These are phyloP conservation scores for Onygena corvina DNA, from an alignment of 2,329 filamentous ascomycete species.

Conservation along the genomic window DNA sequence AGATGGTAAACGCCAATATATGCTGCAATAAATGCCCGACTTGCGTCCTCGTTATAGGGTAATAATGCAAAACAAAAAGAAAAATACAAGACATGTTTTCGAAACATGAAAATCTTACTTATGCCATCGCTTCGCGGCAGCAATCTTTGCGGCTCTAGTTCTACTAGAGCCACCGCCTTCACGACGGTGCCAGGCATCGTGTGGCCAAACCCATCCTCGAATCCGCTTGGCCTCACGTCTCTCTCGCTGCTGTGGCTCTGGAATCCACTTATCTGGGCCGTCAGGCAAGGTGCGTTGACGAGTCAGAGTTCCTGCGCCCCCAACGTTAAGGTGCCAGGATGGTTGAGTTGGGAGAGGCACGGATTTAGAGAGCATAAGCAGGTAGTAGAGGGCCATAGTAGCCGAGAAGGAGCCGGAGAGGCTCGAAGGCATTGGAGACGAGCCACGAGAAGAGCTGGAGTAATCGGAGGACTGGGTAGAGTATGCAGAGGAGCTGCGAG, in stretches of 20 bases:
- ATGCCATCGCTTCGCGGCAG: constrained; percentile 27
- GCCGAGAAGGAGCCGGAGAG: constrained; percentile 41
- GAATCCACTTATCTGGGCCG: constrained; percentile 50
- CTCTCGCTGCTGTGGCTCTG: constrained; percentile 48
- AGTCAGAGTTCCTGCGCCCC: constrained; percentile 45
- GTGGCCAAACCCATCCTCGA: constrained; percentile 51
- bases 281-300: constrained; percentile 43
- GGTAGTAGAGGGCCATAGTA: constrained; percentile 49
- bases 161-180: constrained; percentile 35
- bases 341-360: constrained; percentile 46
- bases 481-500: constrained; percentile 16
- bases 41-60: not conserved
- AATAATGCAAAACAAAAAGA: not conserved
- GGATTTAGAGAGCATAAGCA: constrained; percentile 54
- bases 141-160: constrained; percentile 17
- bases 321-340: constrained; percentile 49
- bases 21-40: not conserved
- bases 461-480: constrained; percentile 25
- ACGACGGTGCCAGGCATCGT: constrained; percentile 47
- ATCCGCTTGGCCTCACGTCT: constrained; percentile 48
- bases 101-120: constrained; percentile 18
- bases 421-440: constrained; percentile 16
- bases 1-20: constrained; percentile 1
- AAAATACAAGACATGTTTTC: not conserved
- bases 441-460: constrained; percentile 21